These are phyloP conservation scores for Aspergillus phoenicis DNA, from an alignment of 2,329 filamentous ascomycete species.

Conservation along the genomic window DNA sequence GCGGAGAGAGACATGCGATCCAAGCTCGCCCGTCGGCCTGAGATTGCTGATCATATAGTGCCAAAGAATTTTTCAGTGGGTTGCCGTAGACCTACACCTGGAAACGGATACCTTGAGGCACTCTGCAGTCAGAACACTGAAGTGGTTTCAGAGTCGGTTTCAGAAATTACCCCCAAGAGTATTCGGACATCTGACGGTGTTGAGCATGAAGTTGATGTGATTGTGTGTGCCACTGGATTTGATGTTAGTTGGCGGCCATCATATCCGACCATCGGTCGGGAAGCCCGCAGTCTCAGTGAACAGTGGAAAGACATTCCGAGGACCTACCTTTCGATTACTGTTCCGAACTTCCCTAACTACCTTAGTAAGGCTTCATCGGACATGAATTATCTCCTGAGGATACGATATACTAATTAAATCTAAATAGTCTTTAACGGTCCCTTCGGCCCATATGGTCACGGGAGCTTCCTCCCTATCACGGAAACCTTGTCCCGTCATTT, in stretches of 20 bases:
- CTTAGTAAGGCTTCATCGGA: background rate
- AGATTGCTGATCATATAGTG: constrained; percentile 37
- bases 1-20: background rate
- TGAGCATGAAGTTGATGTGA: constrained; percentile 32
- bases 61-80: constrained; percentile 42
- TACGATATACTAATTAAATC: too few species aligned
- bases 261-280: constrained; percentile 33
- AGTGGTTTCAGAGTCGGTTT: constrained; percentile 59
- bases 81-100: constrained; percentile 49
- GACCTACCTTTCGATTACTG: constrained; percentile 23
- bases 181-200: constrained; percentile 32
- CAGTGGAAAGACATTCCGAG: constrained; percentile 1
- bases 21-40: constrained; percentile 28
- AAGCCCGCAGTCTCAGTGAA: constrained; percentile 14
- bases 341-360: constrained; percentile 30
- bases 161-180: constrained; percentile 33
- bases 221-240: constrained; percentile 42
- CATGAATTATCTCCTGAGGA: constrained; percentile 1
- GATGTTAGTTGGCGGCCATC: constrained; percentile 35
- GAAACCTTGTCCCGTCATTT: constrained; percentile 19
- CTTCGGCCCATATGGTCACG: constrained; percentile 30
- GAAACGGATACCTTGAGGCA: constrained; percentile 58
- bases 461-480: constrained; percentile 30
- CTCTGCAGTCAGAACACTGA: constrained; percentile 63
- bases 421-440: constrained; percentile 12